Base-by-base conservation (phyloP, 768 basidiomycete species). In the Pleurotus pulmonarius region DNA sequence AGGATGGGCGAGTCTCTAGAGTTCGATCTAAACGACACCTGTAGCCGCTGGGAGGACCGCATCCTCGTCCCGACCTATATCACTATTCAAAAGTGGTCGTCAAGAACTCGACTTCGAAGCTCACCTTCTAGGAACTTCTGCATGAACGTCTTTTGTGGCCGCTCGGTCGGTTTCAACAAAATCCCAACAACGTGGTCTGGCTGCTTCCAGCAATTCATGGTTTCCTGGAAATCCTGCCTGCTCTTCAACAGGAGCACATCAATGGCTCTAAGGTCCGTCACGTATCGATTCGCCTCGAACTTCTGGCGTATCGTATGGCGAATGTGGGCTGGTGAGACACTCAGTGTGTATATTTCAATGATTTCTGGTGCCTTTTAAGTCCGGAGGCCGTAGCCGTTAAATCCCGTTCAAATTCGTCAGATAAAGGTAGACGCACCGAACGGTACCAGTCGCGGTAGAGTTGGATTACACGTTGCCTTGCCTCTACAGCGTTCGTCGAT, bases 401-500 rank as follows among this genome's bases (percentile, higher is more conserved):
- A 49, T 24, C 46, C 57, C 45, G 46, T 53, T 37, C 37, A 34
- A 2, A 34, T 41, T 7, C 26, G 26, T 15, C 26, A 61, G 57
- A n/a, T 26, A 51, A 49, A 47, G 25, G 29, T 34, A 34, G 41
- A 83, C 92, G 63, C 65, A 97, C 96, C 46, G 87, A 81, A 59
- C 97, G 88, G 68, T 94, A 89, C 96, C 96, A 99, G 69, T 86
- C 87, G 57, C 95, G 79, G 77, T 98, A 99, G 11, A 97, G 80
- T 46, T 87, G 77, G 16, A 94, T 73, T 8, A 83, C 85, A 34
- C 91, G 81, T 18, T 72, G 72, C 26, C 88, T 83, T 5, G 91
- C 86, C 47, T 90, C 84, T n/a, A 74, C 70, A 5, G 77, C 66
- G 58, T 64, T 77, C 18, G 73, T 65, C 0, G 91, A 92, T n/a